These are phyloP conservation scores for Phaeophleospora eucalypticola DNA, from an alignment of 2,329 filamentous ascomycete species.

Conservation along the genomic window DNA sequence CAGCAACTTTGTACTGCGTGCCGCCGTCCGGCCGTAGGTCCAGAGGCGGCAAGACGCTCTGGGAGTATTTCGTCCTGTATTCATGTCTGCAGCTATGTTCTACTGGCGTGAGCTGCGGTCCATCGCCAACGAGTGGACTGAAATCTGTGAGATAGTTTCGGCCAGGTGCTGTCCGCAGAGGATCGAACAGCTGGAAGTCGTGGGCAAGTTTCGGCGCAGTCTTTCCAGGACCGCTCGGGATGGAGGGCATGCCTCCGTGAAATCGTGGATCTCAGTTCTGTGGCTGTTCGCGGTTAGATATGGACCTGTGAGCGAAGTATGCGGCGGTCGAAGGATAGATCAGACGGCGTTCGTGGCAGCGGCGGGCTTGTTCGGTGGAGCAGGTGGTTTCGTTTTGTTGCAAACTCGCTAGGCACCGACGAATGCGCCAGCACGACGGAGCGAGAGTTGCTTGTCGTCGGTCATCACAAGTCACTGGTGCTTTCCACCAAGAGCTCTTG, in stretches of 20 bases:
- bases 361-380: too few species aligned
- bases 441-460: background rate
- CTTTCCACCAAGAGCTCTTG: background rate
- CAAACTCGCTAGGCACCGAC: background rate
- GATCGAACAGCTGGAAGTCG: conserved; percentile 51
- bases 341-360: too few species aligned
- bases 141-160: conserved; percentile 51
- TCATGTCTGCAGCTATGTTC: conserved; percentile 54
- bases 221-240: conserved; percentile 38
- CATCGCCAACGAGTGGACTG: conserved; percentile 50
- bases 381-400: background rate
- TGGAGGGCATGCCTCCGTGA: conserved; percentile 12
- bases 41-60: conserved; percentile 47
- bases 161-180: conserved; percentile 39
- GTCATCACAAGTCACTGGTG: background rate
- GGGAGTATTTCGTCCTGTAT: conserved; percentile 54
- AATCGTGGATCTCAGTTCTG: background rate
- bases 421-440: background rate
- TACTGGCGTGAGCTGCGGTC: conserved; percentile 33
- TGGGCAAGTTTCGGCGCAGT: conserved; percentile 49
- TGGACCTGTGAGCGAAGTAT: conserved; percentile 4
- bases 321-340: background rate
- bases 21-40: conserved; percentile 37
- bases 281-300: background rate
- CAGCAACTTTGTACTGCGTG: conserved; percentile 54